Evolutionary conservation across 2,329 filamentous ascomycete species (phyloP).

Genomic region (Claviceps purpurea): DNA sequence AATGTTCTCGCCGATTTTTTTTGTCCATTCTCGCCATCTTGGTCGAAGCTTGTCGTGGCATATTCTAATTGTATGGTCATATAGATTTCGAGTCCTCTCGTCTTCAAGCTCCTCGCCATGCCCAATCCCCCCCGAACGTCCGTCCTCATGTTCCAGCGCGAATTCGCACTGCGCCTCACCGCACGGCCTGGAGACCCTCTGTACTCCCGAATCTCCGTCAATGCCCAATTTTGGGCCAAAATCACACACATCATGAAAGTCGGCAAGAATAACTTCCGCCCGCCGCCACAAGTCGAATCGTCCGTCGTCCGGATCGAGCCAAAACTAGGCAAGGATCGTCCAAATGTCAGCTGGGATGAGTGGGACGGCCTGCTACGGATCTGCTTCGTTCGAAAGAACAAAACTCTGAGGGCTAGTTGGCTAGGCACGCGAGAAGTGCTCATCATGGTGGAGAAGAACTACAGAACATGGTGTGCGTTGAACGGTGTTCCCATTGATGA

Average conservation of each 20-base stretch:
- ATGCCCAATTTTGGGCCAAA: slow-evolving; percentile 74
- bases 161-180: slow-evolving; percentile 83
- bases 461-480: slow-evolving; percentile 78
- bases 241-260: slow-evolving; percentile 76
- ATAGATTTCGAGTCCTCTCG: slow-evolving; percentile 77
- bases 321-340: slow-evolving; percentile 61
- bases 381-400: slow-evolving; percentile 63
- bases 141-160: slow-evolving; percentile 92
- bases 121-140: slow-evolving; percentile 69
- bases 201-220: slow-evolving; percentile 82
- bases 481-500: slow-evolving; percentile 72
- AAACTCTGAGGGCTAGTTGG: slow-evolving; percentile 72
- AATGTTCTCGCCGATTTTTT: background rate
- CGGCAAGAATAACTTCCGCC: slow-evolving; percentile 90
- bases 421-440: slow-evolving; percentile 70
- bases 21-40: too few relatives aligned
- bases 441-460: slow-evolving; percentile 73
- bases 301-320: slow-evolving; percentile 84
- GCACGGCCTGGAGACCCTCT: slow-evolving; percentile 79
- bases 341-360: slow-evolving; percentile 84
- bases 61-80: too few relatives aligned
- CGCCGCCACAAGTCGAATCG: slow-evolving; percentile 83
- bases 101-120: slow-evolving; percentile 77
- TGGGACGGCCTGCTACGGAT: slow-evolving; percentile 86
- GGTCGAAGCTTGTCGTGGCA: too few relatives aligned